A percentile compares a stretch with the other conserved stretches of the same genome.
These are phyloP conservation scores for Exophiala spinifera DNA, from an alignment of 2,329 filamentous ascomycete species.

Conservation along the genomic window DNA sequence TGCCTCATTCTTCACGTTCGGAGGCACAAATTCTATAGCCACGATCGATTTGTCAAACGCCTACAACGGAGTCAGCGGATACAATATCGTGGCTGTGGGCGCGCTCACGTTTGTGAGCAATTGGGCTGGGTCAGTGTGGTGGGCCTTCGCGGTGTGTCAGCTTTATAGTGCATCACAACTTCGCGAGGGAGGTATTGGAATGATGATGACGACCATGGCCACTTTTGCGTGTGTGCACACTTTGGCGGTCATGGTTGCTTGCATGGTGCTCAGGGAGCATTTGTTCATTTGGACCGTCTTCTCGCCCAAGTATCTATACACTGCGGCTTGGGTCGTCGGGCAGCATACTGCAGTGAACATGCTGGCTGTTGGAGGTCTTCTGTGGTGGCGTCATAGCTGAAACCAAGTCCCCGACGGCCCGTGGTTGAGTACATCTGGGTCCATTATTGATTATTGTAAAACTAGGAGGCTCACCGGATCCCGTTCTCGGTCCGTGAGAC, in stretches of 20 bases:
- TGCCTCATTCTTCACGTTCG: constrained; percentile 82
- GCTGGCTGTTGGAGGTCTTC: constrained; percentile 43
- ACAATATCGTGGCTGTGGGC: constrained; percentile 78
- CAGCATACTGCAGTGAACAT: constrained; percentile 77
- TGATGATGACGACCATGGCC: constrained; percentile 55
- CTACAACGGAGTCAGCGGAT: constrained; percentile 85
- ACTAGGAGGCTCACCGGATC: neutral
- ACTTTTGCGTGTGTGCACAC: constrained; percentile 65
- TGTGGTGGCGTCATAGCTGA: constrained; percentile 7
- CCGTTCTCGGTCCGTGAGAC: constrained; percentile 9
- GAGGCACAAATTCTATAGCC: constrained; percentile 90
- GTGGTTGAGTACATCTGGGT: neutral
- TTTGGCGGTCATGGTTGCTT: constrained; percentile 80
- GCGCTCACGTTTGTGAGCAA: constrained; percentile 82
- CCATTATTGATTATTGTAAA: neutral
- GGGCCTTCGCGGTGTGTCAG: constrained; percentile 60
- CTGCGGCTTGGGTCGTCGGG: constrained; percentile 79
- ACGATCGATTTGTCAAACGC: constrained; percentile 92
- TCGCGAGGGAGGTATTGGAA: constrained; percentile 35
- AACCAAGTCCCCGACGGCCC: neutral
- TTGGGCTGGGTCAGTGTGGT: constrained; percentile 89
- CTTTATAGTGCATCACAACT: constrained; percentile 15
- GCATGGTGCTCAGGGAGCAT: constrained; percentile 78
- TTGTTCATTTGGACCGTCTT: constrained; percentile 99
- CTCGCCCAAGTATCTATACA: constrained; percentile 92